Evolutionary conservation across 495 filamentous ascomycete species (phyloP), one percentile per base, ranked within the genome.

Genomic region (Oleoguttula mirabilis): DNA sequence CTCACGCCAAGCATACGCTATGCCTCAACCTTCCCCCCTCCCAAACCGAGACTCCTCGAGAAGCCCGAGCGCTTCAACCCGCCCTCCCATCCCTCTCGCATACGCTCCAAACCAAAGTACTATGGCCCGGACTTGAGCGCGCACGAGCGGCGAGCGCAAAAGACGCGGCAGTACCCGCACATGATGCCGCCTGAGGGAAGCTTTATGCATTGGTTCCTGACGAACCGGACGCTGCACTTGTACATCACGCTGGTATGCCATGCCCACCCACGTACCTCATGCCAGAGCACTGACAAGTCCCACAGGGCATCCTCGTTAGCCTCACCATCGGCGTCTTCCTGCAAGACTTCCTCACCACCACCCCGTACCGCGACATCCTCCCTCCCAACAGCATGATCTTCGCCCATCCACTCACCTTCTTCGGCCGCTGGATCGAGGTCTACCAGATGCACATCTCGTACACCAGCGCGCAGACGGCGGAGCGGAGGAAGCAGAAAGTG

Each of bases 21-120:
- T 45, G 44, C 45, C 16, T 48, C 50, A 10, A 44, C 50, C 15
- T 40, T 36, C 19, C 41, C 47, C 24, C 49, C 52, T n/a, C 49
- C 52, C 6, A 79, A 78, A 49, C 71, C 69, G 15, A 64, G 70
- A 36, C 68, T 82, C 1, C 79, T 94, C 45, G 77, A 73, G 40
- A 80, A 90, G 59, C 87, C 87, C 3, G 72, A 79, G 47, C 77
- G 77, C 47, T 93, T 90, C 66, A 80, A 77, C 36, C 87, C 87
- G 0, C 87, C 87, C 0, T 94, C 86, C 0, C 87, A 94, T 60
- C 75, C 75, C 21, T 60, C 76, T 20, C 72, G 78, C 1, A 67
- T 78, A 38, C 65, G 60, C 62, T 60, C 60, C 17, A 43, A 47
- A 20, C 60, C 56, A 32, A 47, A 47, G 20, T 86, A 88, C 62